These are phyloP conservation scores for Fusarium anguioides DNA, from an alignment of 2,329 filamentous ascomycete species.

Conservation along the genomic window DNA sequence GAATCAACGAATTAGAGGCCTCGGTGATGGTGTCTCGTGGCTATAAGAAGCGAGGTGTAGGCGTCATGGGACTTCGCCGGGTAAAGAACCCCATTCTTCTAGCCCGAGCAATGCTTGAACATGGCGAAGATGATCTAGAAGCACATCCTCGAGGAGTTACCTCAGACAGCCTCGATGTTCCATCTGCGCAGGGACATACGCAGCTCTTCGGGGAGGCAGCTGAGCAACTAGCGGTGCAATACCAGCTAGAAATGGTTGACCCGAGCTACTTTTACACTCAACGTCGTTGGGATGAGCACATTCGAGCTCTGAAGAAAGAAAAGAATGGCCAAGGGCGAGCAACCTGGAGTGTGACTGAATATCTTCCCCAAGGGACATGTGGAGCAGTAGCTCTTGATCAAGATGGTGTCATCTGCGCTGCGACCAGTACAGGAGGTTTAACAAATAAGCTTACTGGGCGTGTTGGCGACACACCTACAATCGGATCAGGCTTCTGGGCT, in stretches of 20 bases:
- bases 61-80: slow-evolving; percentile 76
- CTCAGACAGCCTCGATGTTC: slow-evolving; percentile 53
- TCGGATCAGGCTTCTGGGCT: slow-evolving; percentile 90
- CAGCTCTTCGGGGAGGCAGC: slow-evolving; percentile 75
- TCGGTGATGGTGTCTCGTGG: slow-evolving; percentile 85
- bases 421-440: slow-evolving; percentile 78
- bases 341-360: slow-evolving; percentile 71
- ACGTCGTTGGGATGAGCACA: slow-evolving; percentile 82
- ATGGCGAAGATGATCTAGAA: slow-evolving; percentile 70
- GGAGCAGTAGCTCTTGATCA: slow-evolving; percentile 84
- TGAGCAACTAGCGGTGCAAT: slow-evolving; percentile 73
- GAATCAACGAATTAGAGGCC: slow-evolving; percentile 86
- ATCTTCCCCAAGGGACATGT: slow-evolving; percentile 84
- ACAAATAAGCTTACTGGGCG: slow-evolving; percentile 90
- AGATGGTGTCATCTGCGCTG: slow-evolving; percentile 77
- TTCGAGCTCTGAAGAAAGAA: slow-evolving; percentile 66
- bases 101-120: slow-evolving; percentile 75
- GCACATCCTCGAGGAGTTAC: slow-evolving; percentile 28
- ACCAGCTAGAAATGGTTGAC: slow-evolving; percentile 77
- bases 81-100: slow-evolving; percentile 85
- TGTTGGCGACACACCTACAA: slow-evolving; percentile 85
- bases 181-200: slow-evolving; percentile 74
- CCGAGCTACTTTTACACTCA: slow-evolving; percentile 83
- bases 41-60: slow-evolving; percentile 79
- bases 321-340: slow-evolving; percentile 53